Base-by-base conservation (phyloP, 495 filamentous ascomycete species). In the Podospora conica region DNA sequence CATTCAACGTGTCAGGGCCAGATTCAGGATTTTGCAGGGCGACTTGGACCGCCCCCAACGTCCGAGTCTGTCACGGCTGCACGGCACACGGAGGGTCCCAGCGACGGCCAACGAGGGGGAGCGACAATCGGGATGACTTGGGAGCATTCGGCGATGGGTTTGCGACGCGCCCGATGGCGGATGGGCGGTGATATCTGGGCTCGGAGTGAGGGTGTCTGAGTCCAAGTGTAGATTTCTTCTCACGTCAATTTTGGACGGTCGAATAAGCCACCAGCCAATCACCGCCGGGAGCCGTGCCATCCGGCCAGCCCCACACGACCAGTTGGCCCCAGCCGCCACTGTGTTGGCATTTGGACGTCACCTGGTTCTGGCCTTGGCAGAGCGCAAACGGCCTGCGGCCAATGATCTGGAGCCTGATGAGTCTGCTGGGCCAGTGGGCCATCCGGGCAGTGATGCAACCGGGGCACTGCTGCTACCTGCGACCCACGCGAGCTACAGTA, bases 1-100 rank as follows among this genome's bases (percentile, higher is more conserved):
- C 66, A 67, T 68, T 65, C 66, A 72, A 69, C 73, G 73, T 75
- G 73, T 75, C 73, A 75, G 70, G 73, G 73, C 71, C 65, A 70
- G 66, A 60, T 61, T 33, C 28, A 55, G 40, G 40, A n/a, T 48
- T 48, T 48, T 48, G 40, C 40, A 48, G 40, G 40, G 40, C 40
- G 48, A 63, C 61, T 31, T 55, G 61, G 54, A 59, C 59, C 27
- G 59, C 48, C 55, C 59, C 33, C 28, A 61, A 61, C 59, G 40
- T 18, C 40, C 40, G 40, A 23, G 64, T 57, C 65, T 65, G 67
- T 56, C 66, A 33, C 53, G 27, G 56, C 53, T 20, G 21, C 55
- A 57, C 22, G 55, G 28, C 63, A 22, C 55, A 12, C 31, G 33
- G 10, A 20, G 23, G 29, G 22, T 66, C 15, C 23, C 28, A 57